These are phyloP conservation scores for Didymella pomorum DNA, from an alignment of 2,329 filamentous ascomycete species.

Conservation along the genomic window DNA sequence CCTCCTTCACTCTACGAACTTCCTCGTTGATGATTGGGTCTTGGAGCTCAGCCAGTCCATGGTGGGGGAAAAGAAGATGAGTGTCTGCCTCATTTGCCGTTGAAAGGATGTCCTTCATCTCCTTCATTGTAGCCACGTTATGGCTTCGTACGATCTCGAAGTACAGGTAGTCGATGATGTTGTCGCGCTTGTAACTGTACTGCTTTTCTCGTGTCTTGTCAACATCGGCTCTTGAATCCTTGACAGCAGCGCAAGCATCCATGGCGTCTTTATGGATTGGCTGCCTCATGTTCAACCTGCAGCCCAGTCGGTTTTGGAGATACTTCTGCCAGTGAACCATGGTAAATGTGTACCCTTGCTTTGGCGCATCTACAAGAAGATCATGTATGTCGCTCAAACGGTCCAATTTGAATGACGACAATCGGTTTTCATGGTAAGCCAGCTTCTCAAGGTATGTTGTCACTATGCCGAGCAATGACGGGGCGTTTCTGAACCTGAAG, in stretches of 20 bases:
- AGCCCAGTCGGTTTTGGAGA: conserved; percentile 61
- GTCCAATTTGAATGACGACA: conserved; percentile 35
- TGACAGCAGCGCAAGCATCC: conserved; percentile 30
- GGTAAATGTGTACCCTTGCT: conserved; percentile 60
- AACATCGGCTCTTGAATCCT: conserved; percentile 23
- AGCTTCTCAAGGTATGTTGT: conserved; percentile 71
- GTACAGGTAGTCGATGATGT: conserved; percentile 71
- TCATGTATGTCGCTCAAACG: conserved; percentile 54
- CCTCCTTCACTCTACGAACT: conserved; percentile 10
- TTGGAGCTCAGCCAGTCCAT: conserved; percentile 1
- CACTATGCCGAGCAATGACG: conserved; percentile 67
- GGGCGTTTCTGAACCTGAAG: conserved; percentile 66
- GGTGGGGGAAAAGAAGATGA: conserved; percentile 28
- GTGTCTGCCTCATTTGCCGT: conserved; percentile 33
- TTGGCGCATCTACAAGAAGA: conserved; percentile 55
- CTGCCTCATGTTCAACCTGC: conserved; percentile 62
- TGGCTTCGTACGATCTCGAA: conserved; percentile 60
- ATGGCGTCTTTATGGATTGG: conserved; percentile 49
- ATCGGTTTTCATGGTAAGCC: conserved; percentile 60
- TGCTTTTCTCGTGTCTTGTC: conserved; percentile 31
- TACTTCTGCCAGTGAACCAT: conserved; percentile 57
- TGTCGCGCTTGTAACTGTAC: conserved; percentile 39
- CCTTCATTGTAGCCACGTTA: conserved; percentile 41
- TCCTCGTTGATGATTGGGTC: conserved; percentile 21
- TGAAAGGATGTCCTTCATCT: conserved; percentile 32